Evolutionary conservation across 768 basidiomycete genomes (phyloP).

Genomic region (Lactarius hatsudake): DNA sequence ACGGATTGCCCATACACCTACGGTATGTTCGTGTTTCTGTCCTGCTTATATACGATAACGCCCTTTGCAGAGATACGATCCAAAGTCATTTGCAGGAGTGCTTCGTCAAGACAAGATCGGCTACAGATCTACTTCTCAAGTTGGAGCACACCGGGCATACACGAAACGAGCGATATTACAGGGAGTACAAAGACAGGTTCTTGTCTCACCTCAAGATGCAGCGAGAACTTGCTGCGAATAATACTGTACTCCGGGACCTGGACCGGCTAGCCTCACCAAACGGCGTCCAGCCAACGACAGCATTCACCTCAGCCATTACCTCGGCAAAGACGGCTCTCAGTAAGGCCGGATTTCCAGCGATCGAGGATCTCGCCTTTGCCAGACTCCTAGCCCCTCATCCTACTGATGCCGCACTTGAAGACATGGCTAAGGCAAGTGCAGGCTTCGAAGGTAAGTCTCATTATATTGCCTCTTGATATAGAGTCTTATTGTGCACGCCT

Average conservation of each 20-base stretch:
- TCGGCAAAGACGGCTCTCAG: background rate
- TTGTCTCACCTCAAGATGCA: constrained; percentile 20
- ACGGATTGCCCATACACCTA: constrained; percentile 4
- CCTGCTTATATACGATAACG: background rate
- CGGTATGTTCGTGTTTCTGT: constrained; percentile 2
- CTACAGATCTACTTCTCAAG: constrained; percentile 10
- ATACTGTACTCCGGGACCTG: constrained; percentile 3
- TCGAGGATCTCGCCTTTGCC: background rate
- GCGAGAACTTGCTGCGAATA: background rate
- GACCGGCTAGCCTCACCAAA: background rate
- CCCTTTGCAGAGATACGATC: constrained; percentile 5
- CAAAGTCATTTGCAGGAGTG: constrained; percentile 5
- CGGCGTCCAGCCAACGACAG: background rate
- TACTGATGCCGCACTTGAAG: constrained; percentile 11
- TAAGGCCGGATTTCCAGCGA: background rate
- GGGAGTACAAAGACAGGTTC: constrained; percentile 20
- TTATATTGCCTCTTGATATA: background rate
- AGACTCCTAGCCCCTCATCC: constrained; percentile 10
- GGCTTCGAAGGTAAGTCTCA: constrained; percentile 24
- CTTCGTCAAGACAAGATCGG: background rate
- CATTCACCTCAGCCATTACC: background rate
- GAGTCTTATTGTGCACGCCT: background rate
- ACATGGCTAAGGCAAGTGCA: constrained; percentile 24
- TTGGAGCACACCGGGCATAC: constrained; percentile 20
- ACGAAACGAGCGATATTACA: constrained; percentile 15